Conservation (phyloP, 345 rosid genomes). For the Populus alba region DNA sequence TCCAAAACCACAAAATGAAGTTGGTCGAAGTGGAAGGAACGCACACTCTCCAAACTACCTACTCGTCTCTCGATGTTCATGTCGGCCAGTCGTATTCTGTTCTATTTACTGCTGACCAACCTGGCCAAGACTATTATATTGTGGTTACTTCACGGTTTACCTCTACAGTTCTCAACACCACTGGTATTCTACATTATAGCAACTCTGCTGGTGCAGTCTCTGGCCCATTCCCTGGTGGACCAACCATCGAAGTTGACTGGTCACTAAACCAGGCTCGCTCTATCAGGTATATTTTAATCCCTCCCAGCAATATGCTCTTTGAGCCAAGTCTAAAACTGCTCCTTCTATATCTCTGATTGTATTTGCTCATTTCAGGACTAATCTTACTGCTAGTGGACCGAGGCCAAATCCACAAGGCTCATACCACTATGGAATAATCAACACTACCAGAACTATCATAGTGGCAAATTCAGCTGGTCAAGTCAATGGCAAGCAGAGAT, state of each 20-base stretch:
- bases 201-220: slow-evolving; percentile 64
- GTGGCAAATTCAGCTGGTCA: slow-evolving; percentile 70
- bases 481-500: slow-evolving; percentile 84
- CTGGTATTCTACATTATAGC: slow-evolving; percentile 80
- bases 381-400: slow-evolving; percentile 91
- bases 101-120: slow-evolving; percentile 76
- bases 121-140: slow-evolving; percentile 70
- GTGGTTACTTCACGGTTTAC: slow-evolving; percentile 79
- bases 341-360: neutral
- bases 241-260: slow-evolving; percentile 53
- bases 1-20: slow-evolving; percentile 82
- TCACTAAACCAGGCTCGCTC: slow-evolving; percentile 85
- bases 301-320: neutral
- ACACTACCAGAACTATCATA: slow-evolving; percentile 62
- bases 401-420: slow-evolving; percentile 99
- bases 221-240: slow-evolving; percentile 78
- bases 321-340: neutral
- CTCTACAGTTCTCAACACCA: slow-evolving; percentile 58
- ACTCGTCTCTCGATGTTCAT: slow-evolving; percentile 71
- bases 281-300: slow-evolving; percentile 44
- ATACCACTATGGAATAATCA: slow-evolving; percentile 87
- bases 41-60: slow-evolving; percentile 72
- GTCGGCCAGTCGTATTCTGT: slow-evolving; percentile 89
- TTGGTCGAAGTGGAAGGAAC: slow-evolving; percentile 92
- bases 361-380: slow-evolving; percentile 50